These are phyloP conservation scores for Candida corydali DNA, from an alignment of 805 yeast genomes.

Conservation along the genomic window DNA sequence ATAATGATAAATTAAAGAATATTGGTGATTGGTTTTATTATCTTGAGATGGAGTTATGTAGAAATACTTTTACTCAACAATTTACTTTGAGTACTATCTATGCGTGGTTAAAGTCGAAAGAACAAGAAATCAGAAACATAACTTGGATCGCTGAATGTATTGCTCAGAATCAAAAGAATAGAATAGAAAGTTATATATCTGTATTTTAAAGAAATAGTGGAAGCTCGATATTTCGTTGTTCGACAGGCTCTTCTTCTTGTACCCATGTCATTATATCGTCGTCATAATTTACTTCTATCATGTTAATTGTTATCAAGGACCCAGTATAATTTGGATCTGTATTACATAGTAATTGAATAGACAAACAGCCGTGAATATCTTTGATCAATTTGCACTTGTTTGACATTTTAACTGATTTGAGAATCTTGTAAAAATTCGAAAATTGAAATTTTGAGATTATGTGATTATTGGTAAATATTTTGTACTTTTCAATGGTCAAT, in stretches of 20 bases:
- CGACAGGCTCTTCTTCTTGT: slow-evolving; percentile 5
- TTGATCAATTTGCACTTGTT: slow-evolving; percentile 36
- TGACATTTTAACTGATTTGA: slow-evolving; percentile 34
- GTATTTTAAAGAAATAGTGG: slow-evolving; percentile 61
- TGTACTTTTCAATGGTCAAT: slow-evolving; percentile 58
- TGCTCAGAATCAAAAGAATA: slow-evolving; percentile 95
- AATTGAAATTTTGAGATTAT: slow-evolving; percentile 30
- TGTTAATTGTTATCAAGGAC: slow-evolving; percentile 35
- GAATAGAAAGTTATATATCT: slow-evolving; percentile 85
- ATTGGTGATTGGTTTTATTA: slow-evolving; percentile 93
- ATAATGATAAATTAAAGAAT: slow-evolving; percentile 44
- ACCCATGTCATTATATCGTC: slow-evolving; percentile 9
- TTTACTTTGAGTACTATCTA: slow-evolving; percentile 86
- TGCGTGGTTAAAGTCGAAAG: slow-evolving; percentile 96
- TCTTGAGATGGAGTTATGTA: slow-evolving; percentile 87
- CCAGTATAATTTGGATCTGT: slow-evolving; percentile 31
- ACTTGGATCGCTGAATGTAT: slow-evolving; percentile 99
- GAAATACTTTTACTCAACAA: slow-evolving; percentile 93
- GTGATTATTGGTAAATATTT: slow-evolving; percentile 19
- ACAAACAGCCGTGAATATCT: slow-evolving; percentile 32
- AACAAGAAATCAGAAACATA: slow-evolving; percentile 94
- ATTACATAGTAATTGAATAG: slow-evolving; percentile 37
- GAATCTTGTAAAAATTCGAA: slow-evolving; percentile 27
- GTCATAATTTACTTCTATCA: slow-evolving; percentile 25
- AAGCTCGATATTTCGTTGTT: slow-evolving; percentile 26